Evolutionary conservation across 129 eudicot species (phyloP), one percentile per base, ranked within the genome.

Genomic region (Flaveria trinervia): DNA sequence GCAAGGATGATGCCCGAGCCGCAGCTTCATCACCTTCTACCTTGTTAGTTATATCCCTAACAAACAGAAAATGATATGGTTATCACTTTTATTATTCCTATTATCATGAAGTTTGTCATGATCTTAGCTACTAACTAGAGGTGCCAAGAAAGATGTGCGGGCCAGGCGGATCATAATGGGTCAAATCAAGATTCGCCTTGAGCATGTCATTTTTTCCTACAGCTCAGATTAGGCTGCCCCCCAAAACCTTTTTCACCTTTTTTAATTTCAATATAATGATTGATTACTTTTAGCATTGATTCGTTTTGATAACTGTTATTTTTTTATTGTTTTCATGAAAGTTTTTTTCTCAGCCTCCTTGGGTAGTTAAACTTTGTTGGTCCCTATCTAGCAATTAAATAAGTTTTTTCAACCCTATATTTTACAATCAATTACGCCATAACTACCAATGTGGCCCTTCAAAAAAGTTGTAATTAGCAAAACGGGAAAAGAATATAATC

Each of bases 1-100:
- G 96, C 85, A 92, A 88, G 44, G 96, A 88, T 56, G 98, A 81
- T 52, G 98, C 96, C 22, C 98, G 94, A 45, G 70, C 70, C 70
- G 87, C 81, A 77, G 97, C 97, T 82, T 88, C 97, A 36, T 89
- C 86, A 65, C 90, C 90, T 80, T 86, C 85, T 71, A 92, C 65
- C 70, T 84, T 87, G 75, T 79, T 68, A 73, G 60, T 81, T 65
- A 92, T 69, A 74, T 41, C 90, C 89, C 98, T 92, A 82, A 18
- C 62, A 79, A 74, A 48, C 15, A 73, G 73, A 49, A 54, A 46
- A 62, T 51, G 14, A 55, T 26, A 26, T 20, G 5, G 16, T 10
- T 59, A 59, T 0, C 20, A 1, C 0, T 55, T 14, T 17, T 6
- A 55, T 55, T 20, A 9, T 57, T 57, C n/a, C 23, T 56, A 59